Base-by-base conservation (phyloP, 1,284 basidiomycete genomes). In the Bjerkandera adusta region DNA sequence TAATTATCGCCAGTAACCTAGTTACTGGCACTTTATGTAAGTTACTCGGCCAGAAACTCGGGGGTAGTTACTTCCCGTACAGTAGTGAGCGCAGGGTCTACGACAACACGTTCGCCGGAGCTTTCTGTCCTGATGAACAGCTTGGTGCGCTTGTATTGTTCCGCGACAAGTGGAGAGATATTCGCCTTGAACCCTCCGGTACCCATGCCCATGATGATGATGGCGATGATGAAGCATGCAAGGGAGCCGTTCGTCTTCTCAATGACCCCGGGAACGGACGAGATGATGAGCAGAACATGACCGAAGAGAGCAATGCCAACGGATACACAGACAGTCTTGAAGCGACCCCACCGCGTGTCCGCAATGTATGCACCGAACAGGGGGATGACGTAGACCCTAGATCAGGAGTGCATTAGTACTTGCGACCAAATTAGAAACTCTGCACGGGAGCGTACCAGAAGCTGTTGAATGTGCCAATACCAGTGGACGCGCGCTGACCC, bases 101-200 rank as follows among this genome's bases (percentile, higher is more conserved):
- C 79, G 51, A 94, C 83, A 45, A 94, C 89, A 27, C 82, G 72
- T 64, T 92, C 85, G 36, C 90, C 90, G 16, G 62, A 68, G 51
- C 72, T 75, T 1, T 74, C 76, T 3, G 72, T 77, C 3, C 60
- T 47, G 25, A 88, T 66, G 60, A 81, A 85, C 12, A 75, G 66
- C 53, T 75, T 83, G 29, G 71, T 75, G 44, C 71, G 70, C 50
- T 66, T 71, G 61, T 86, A 85, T 60, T 92, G 85, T 67, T 94
- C 87, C 33, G 89, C 89, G 30, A 92, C 75, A 45, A 92, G 70
- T 1, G 89, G 87, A 0, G 84, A 85, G 48, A 89, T 82, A 61
- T 92, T 92, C 0, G 83, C 64, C 68, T 92, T 92, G 77, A 94
- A 91, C 24, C 81, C 75, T 16, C 90, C 91, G 3, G 91, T 85